Conservation (phyloP, 257 asterid genomes). For the Knoxia roxburghii region DNA sequence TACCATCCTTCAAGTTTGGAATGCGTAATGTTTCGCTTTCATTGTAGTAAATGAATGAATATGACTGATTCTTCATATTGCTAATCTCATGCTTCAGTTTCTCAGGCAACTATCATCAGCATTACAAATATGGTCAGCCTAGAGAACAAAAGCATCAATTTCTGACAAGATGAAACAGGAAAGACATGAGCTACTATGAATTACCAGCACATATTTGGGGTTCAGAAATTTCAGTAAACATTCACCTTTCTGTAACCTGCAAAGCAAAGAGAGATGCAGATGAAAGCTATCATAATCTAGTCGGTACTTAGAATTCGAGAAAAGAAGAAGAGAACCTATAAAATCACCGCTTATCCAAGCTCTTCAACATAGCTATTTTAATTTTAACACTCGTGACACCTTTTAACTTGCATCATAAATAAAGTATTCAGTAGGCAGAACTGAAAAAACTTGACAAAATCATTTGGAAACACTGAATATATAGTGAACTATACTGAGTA, state of each 20-base stretch:
- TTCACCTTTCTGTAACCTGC: conserved; percentile 47
- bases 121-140: background rate
- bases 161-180: background rate
- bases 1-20: conserved; percentile 36
- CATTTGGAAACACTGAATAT: background rate
- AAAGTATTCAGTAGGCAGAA: no score
- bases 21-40: conserved; percentile 38
- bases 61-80: conserved; percentile 25
- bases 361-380: background rate
- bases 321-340: background rate
- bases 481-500: background rate
- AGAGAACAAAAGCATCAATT: background rate
- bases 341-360: background rate
- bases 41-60: conserved; percentile 38
- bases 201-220: conserved; percentile 74
- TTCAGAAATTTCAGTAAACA: conserved; percentile 51
- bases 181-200: background rate
- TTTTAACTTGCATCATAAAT: no score
- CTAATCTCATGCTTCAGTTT: conserved; percentile 32
- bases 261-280: conserved; percentile 14
- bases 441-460: no score
- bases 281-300: background rate
- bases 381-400: background rate
- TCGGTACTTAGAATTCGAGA: background rate
- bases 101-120: conserved; percentile 35